Base-by-base conservation (phyloP, 208 protist species). In the Acanthamoeba culbertsoni region DNA sequence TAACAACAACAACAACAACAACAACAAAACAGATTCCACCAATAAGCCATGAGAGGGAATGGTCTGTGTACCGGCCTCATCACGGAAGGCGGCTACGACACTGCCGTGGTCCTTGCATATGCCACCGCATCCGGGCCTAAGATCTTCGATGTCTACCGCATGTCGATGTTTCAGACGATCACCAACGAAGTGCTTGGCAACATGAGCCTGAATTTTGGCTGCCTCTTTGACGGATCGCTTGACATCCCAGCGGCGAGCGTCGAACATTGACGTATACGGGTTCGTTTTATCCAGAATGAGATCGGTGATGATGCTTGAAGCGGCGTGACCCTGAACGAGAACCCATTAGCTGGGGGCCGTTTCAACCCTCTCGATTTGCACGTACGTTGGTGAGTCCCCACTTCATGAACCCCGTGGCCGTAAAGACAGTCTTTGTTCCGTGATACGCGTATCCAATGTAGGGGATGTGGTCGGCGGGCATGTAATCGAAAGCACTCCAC, bases 21-120 rank as follows among this genome's bases (percentile, higher is more conserved):
- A n/a, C n/a, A n/a, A n/a, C n/a, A n/a, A n/a, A n/a, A n/a, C n/a
- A n/a, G n/a, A n/a, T n/a, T n/a, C n/a, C n/a, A n/a, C n/a, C n/a
- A n/a, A n/a, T n/a, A n/a, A n/a, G n/a, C n/a, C n/a, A n/a, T n/a
- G 75, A 86, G 75, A 42, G 20, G 23, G 37, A 77, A 35, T 23
- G 18, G 10, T 18, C 20, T 4, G 40, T 6, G 43, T 42, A 62
- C 77, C 79, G 7, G 28, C 26, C 1, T 59, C 51, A 35, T 89
- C 79, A n/a, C 79, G 45, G 79, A 65, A 89, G 79, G 79, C 79
- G 33, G 79, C 79, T 12, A 89, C 79, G 3, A 89, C 45, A 26
- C 40, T 37, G 79, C 79, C 79, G 28, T 65, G 20, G 20, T 89
- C 45, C 79, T 89, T 89, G 79, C 79, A 89, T 43, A 89, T 65